Base-by-base conservation (phyloP, 1,284 basidiomycete species). In the Melampsora americana region DNA sequence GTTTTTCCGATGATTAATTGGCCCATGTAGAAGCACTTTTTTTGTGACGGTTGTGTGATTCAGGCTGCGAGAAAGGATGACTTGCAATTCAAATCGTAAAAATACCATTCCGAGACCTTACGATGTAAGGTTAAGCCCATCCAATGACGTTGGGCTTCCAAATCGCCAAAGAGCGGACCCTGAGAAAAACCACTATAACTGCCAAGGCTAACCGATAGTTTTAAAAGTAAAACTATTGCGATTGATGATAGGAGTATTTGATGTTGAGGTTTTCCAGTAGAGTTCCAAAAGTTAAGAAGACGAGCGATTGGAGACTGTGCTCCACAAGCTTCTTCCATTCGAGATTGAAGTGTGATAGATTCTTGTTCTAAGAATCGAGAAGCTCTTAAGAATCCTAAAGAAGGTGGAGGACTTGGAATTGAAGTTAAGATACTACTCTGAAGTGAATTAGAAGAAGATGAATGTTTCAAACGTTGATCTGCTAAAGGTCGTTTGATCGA, bases 71-170 rank as follows among this genome's bases (percentile, higher is more conserved):
- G 20, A 30, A n/a, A n/a, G 46, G 50, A 35, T 20, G 1, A 46
- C 71, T 39, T 18, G 65, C 71, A 74, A n/a, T 74, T 7, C 35
- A 66, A 42, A 60, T 74, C 71, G 50, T 65, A 74, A 20, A 50
- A 60, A 74, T 74, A 74, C 71, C 71, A 74, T 67, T 60, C 39
- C 28, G 35, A 32, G 20, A 60, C 30, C 6, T 67, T 44, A 30
- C 53, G 30, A 48, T 66, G 48, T 28, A 67, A 26, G 50, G 71
- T 74, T 16, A 74, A 26, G 5, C 61, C 71, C 71, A 74, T 74
- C 71, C 71, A 74, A 48, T 74, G 71, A 50, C 71, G 64, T 35
- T 74, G 71, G 42, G 71, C 71, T 53, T 74, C 71, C 35, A 74
- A 56, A 46, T 74, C 71, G 32, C 71, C 71, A 60, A 74, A 74